Evolutionary conservation across 1,139 yeast genomes (phyloP).

Genomic region (Blastobotrys aristatus): DNA sequence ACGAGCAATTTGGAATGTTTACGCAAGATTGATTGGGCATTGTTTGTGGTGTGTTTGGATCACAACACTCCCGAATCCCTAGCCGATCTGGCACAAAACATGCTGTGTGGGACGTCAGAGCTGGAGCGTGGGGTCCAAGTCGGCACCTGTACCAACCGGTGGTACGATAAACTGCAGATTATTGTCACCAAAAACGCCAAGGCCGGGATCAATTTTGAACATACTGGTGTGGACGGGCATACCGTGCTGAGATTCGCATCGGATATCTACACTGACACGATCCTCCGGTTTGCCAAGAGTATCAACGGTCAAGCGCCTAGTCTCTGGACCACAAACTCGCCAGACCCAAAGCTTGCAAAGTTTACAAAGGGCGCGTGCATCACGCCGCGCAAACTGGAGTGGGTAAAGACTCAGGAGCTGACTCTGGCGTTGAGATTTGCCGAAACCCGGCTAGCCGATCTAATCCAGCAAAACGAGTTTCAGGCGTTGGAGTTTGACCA

Average conservation of each 20-base stretch:
- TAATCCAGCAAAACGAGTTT: slow-evolving; percentile 86
- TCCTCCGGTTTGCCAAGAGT: slow-evolving; percentile 76
- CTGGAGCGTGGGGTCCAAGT: slow-evolving; percentile 81
- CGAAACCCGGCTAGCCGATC: slow-evolving; percentile 80
- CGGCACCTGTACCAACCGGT: slow-evolving; percentile 90
- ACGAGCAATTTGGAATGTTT: slow-evolving; percentile 59
- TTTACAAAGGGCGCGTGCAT: slow-evolving; percentile 38
- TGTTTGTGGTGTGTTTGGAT: slow-evolving; percentile 77
- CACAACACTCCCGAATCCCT: slow-evolving; percentile 64
- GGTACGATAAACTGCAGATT: slow-evolving; percentile 90
- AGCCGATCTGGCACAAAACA: slow-evolving; percentile 68
- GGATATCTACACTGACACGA: slow-evolving; percentile 87
- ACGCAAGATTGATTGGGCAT: slow-evolving; percentile 69
- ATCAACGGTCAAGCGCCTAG: slow-evolving; percentile 80
- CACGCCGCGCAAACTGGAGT: slow-evolving; percentile 81
- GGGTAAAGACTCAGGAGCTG: slow-evolving; percentile 76
- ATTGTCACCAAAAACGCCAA: slow-evolving; percentile 88
- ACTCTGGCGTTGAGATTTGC: slow-evolving; percentile 82
- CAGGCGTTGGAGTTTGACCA: slow-evolving; percentile 69
- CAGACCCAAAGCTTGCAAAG: slow-evolving; percentile 42
- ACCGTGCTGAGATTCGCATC: slow-evolving; percentile 84
- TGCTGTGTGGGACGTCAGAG: slow-evolving; percentile 81
- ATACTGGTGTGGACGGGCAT: slow-evolving; percentile 94
- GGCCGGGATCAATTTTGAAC: slow-evolving; percentile 92
- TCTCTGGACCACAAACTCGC: slow-evolving; percentile 55